A percentile compares a stretch with the other conserved stretches of the same genome.
Conservation (phyloP, 192 early-diverging fungal genomes). For the Backusella westeae region DNA sequence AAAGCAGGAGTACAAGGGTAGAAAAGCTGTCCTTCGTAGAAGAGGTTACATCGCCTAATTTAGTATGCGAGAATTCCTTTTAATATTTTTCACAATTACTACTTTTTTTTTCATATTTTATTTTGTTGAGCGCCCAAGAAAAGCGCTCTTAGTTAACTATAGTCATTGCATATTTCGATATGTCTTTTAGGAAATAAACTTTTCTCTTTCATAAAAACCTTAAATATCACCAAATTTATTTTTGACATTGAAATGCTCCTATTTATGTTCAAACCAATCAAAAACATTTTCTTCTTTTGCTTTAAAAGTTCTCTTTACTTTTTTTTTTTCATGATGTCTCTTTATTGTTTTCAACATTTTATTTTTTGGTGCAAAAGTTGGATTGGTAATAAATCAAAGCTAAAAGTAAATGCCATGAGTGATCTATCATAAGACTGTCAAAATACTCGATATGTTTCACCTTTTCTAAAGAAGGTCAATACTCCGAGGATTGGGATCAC, state of each 20-base stretch:
- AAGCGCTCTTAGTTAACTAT: slow-evolving; percentile 9
- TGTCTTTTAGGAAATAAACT: slow-evolving; percentile 5
- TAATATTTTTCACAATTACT: background rate
- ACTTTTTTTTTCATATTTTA: background rate
- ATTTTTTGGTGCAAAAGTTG: background rate
- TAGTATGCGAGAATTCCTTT: background rate
- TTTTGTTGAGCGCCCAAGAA: slow-evolving; percentile 6
- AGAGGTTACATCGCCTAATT: slow-evolving; percentile 5
- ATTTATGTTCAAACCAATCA: background rate
- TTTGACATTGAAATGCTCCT: background rate
- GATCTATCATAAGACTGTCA: background rate
- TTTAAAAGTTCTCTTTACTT: background rate
- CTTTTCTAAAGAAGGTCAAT: background rate
- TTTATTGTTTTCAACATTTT: background rate
- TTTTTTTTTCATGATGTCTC: background rate
- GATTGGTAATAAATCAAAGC: background rate
- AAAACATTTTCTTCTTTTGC: background rate
- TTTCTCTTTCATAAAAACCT: background rate
- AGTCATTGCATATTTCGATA: background rate
- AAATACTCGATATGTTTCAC: background rate
- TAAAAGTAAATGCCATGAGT: background rate
- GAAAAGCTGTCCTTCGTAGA: slow-evolving; percentile 1
- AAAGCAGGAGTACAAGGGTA: slow-evolving; percentile 8
- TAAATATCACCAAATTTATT: background rate
- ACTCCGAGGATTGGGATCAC: background rate